Conservation (phyloP, 2,329 filamentous ascomycete genomes). For the Penicillium sumatraense region DNA sequence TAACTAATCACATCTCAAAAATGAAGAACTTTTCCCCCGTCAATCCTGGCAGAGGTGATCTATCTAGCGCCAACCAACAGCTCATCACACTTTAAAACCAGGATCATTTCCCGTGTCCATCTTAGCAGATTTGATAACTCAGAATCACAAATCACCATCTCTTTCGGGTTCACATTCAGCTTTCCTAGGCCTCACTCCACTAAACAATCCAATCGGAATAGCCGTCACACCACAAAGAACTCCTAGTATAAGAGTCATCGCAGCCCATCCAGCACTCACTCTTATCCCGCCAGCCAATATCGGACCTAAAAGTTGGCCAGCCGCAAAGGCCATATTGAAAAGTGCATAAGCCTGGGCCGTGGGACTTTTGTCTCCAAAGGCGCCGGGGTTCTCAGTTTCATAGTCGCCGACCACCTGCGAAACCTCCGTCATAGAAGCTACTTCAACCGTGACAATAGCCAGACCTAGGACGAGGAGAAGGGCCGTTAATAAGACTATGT, state of each 20-base stretch:
- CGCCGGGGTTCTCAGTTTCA: conserved; percentile 67
- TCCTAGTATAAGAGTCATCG: conserved; percentile 32
- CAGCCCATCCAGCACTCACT: conserved; percentile 31
- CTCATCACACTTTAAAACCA: no score
- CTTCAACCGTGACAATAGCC: conserved; percentile 60
- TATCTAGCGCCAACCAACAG: no score
- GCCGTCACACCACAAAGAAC: conserved; percentile 27
- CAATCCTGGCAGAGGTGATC: no score
- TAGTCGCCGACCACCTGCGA: conserved; percentile 55
- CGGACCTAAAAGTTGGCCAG: conserved; percentile 64
- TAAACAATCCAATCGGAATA: conserved; percentile 24
- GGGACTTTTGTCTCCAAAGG: conserved; percentile 62
- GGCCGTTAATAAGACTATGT: conserved; percentile 68
- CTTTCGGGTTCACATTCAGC: not conserved
- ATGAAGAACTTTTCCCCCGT: no score
- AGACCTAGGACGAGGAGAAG: conserved; percentile 65
- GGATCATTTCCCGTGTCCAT: not conserved
- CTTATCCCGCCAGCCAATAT: conserved; percentile 53
- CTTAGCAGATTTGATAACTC: not conserved
- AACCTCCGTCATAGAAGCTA: conserved; percentile 73
- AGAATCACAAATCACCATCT: not conserved
- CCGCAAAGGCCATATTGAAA: conserved; percentile 63
- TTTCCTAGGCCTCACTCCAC: not conserved
- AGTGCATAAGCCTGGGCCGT: conserved; percentile 69
- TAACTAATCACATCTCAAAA: no score